Evolutionary conservation across 345 rosid species (phyloP), one percentile per base, ranked within the genome.

Genomic region (Capsella bursapastoris): DNA sequence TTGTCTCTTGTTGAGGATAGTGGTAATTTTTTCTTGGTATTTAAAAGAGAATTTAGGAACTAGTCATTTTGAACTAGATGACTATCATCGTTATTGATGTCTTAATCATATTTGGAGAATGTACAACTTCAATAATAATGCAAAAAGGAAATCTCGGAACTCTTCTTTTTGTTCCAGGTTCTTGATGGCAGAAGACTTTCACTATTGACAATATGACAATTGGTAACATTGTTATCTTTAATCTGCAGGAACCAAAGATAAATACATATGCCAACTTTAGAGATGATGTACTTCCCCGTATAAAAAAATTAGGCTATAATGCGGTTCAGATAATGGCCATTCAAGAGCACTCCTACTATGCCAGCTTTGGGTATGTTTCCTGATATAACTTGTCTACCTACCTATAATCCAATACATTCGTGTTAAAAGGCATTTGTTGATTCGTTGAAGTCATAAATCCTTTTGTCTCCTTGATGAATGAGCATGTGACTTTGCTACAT

Each of bases 291-390:
- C 96, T 94, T 82, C 98, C 98, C 56, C 97, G 97, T 57, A 90
- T 94, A 71, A 94, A 94, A 84, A 85, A 52, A 72, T 92, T 94
- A 57, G 98, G 97, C 53, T 94, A 94, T 70, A 94, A 94, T 85
- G 95, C 95, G 45, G 97, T 94, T 68, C 98, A 94, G 86, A 84
- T 94, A 76, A 94, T 94, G 98, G 98, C 98, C 62, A 88, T 94
- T 78, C 97, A 94, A 80, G 98, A 94, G 82, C 98, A 94, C 74
- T 88, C 98, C 22, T 91, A 94, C 77, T 94, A 94, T 76, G 97
- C 89, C 67, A 94, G 98, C 86, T 94, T 94, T 78, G 98, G 98
- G 98, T 94, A 91, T 60, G 38, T 73, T 53, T 73, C 45, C 6
- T 14, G 66, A 62, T 60, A 64, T 66, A 43, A 15, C 64, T 52